Percentiles rank a stretch among this genome's conserved stretches.
These are phyloP conservation scores for Leccinum olivaceopallidum DNA, from an alignment of 768 basidiomycete genomes.

Conservation along the genomic window DNA sequence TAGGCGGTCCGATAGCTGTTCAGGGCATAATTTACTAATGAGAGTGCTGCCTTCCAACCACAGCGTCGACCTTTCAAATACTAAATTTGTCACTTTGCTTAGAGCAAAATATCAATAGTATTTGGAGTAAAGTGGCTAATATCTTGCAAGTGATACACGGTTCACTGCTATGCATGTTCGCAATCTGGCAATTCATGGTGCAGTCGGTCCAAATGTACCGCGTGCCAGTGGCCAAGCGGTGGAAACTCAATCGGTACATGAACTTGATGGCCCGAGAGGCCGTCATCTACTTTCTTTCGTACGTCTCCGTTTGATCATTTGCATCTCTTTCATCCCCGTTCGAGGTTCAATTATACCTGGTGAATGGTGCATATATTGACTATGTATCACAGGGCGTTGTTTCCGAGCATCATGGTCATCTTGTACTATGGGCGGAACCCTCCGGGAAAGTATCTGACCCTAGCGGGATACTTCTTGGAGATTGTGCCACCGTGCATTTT, in stretches of 20 bases:
- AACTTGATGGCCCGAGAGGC: background rate
- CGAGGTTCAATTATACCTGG: background rate
- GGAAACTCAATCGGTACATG: background rate
- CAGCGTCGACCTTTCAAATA: too few relatives aligned
- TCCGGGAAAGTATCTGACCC: background rate
- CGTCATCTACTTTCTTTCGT: background rate
- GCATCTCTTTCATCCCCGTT: background rate
- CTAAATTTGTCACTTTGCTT: too few relatives aligned
- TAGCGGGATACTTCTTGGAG: background rate
- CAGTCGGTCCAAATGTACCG: background rate
- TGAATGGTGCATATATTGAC: background rate
- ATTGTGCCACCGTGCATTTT: background rate
- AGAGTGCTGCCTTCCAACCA: background rate
- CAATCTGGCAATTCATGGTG: background rate
- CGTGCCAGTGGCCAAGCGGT: background rate
- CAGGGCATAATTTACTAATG: background rate
- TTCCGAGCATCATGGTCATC: background rate
- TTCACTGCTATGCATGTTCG: background rate
- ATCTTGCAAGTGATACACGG: background rate
- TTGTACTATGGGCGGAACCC: background rate
- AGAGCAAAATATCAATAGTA: too few relatives aligned
- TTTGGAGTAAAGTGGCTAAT: too few relatives aligned
- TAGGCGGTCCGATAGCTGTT: background rate
- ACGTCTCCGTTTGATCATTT: background rate
- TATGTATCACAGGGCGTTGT: background rate